Conservation (phyloP, 225 moss, liverwort and hornwort species). For the Lunularia cruciata region DNA sequence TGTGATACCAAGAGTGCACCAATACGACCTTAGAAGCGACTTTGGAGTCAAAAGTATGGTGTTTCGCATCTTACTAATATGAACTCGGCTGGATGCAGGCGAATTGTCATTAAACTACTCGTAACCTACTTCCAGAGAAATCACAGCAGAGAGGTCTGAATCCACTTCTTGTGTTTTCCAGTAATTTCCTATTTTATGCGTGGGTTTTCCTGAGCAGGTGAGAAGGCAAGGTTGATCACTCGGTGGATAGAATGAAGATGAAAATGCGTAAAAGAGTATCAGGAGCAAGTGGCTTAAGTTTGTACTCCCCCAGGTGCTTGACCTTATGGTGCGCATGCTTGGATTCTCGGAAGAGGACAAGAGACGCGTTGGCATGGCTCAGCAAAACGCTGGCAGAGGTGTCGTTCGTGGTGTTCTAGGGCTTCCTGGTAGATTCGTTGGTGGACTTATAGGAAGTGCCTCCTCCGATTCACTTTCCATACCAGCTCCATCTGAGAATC, state of each 20-base stretch:
- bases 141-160: constrained; percentile 85
- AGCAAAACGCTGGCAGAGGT: constrained; percentile 77
- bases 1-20: too few species aligned
- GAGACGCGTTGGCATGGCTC: constrained; percentile 80
- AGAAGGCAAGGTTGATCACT: too few species aligned
- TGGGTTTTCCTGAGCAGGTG: not conserved
- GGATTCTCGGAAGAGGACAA: constrained; percentile 98
- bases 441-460: constrained; percentile 80
- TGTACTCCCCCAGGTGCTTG: constrained; percentile 98
- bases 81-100: constrained; percentile 47
- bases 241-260: not conserved
- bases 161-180: not conserved
- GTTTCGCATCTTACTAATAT: constrained; percentile 13
- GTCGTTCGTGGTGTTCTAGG: constrained; percentile 93
- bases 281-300: too few species aligned
- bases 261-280: not conserved
- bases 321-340: constrained; percentile 98
- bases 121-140: constrained; percentile 98
- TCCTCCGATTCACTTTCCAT: constrained; percentile 61
- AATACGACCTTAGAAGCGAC: too few species aligned
- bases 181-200: not conserved
- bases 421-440: constrained; percentile 89
- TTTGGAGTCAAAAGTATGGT: too few species aligned
- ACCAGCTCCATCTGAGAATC: constrained; percentile 66
- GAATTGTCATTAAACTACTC: constrained; percentile 96